These are phyloP conservation scores for Thelonectria olida DNA, from an alignment of 2,329 filamentous ascomycete species.

Conservation along the genomic window DNA sequence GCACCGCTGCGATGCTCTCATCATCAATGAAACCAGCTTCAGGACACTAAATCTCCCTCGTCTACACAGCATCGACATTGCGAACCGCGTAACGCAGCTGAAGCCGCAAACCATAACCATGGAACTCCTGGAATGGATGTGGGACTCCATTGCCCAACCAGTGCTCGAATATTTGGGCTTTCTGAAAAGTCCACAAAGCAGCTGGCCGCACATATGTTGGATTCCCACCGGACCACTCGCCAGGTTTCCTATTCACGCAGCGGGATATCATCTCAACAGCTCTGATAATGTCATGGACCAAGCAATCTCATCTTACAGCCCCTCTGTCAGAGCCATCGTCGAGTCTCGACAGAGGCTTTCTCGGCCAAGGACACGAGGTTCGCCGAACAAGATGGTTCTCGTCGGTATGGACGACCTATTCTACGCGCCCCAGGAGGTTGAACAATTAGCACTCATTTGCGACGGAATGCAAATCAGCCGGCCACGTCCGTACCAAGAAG, in stretches of 20 bases:
- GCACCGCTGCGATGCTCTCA: neutral
- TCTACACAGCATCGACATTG: neutral
- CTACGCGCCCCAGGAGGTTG: slow-evolving; percentile 31
- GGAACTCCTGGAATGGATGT: slow-evolving; percentile 41
- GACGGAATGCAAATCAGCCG: neutral
- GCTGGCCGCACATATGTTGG: no score
- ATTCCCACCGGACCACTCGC: slow-evolving; percentile 43
- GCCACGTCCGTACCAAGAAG: slow-evolving; percentile 21
- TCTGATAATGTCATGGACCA: slow-evolving; percentile 43
- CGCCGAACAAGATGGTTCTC: slow-evolving; percentile 30
- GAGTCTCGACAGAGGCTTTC: slow-evolving; percentile 18
- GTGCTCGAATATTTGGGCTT: slow-evolving; percentile 41
- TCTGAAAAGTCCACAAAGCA: slow-evolving; percentile 22
- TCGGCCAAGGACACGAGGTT: neutral
- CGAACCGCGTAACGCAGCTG: no score
- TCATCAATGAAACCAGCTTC: neutral
- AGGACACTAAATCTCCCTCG: neutral
- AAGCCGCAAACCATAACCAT: neutral
- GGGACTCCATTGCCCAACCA: slow-evolving; percentile 37
- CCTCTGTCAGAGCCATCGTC: slow-evolving; percentile 45
- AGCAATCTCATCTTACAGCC: slow-evolving; percentile 50
- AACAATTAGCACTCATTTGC: slow-evolving; percentile 21
- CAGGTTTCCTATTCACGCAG: slow-evolving; percentile 45
- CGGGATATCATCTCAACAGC: slow-evolving; percentile 40
- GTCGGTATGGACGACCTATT: slow-evolving; percentile 42